Evolutionary conservation across 164 flowering plant species (phyloP), one percentile per base, ranked within the genome.

Genomic region (Piper betle): DNA sequence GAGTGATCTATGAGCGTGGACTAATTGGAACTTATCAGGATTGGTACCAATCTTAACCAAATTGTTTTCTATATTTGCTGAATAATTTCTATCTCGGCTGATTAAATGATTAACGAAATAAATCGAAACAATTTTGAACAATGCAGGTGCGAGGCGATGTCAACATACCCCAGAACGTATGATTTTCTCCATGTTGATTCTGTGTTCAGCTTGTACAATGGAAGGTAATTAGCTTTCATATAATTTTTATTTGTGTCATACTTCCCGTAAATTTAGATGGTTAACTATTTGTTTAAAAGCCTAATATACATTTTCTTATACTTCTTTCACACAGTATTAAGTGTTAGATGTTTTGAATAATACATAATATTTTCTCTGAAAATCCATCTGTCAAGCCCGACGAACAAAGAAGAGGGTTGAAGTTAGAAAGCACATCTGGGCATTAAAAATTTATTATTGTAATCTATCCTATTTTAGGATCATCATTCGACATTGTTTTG

Each of bases 121-220:
- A 16, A 2, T 8, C 18, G 18, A 54, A 17, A 2, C 16, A 17
- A 38, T 3, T 37, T 25, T 4, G 3, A 37, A 12, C 10, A 4
- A 15, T 40, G 42, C 43, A 90, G 97, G 97, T 86, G 96, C 55
- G 96, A 91, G 59, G 97, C 93, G 19, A 84, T 91, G 93, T 91
- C 97, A 39, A 88, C 91, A 37, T 88, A 88, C 57, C 96, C 96
- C 1, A 79, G 96, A 41, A 85, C 96, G 0, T 88, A 85, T 39
- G 96, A 88, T 57, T 79, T 88, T 52, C 67, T 88, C 40, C 96
- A 88, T 65, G 85, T 81, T 1, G 76, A 85, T 67, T 75, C 84
- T 10, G 69, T 87, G 25, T 84, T 87, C 57, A 82, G 72, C 61
- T 81, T 85, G 60, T 87, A 87, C 66, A 67, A 78, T 39, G 81